Evolutionary conservation across 2,329 filamentous ascomycete species (phyloP).

Genomic region (Mariannaea sp.): DNA sequence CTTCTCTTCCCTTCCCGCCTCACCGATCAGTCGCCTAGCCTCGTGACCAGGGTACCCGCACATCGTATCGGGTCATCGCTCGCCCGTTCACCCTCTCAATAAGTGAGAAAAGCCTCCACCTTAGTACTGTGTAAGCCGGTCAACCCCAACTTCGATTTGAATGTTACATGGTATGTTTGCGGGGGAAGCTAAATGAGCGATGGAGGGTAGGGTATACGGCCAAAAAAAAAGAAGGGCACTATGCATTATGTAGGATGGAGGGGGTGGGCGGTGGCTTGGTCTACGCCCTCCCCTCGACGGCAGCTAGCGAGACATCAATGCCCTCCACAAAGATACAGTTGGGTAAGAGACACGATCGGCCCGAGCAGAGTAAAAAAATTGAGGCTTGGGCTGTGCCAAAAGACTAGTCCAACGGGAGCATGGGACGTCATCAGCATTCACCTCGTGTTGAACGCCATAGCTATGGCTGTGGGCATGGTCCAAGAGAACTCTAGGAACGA

Average conservation of each 20-base stretch:
- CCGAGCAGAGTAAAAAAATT: constrained; percentile 6
- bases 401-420: too few relatives aligned
- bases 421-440: background rate
- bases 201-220: too few relatives aligned
- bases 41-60: background rate
- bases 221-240: background rate
- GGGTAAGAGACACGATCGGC: background rate
- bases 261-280: background rate
- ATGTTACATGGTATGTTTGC: too few relatives aligned
- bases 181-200: too few relatives aligned
- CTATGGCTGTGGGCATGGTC: too few relatives aligned
- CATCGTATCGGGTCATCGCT: background rate
- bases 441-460: constrained; percentile 6
- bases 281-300: background rate
- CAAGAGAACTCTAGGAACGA: too few relatives aligned
- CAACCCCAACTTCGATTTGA: too few relatives aligned
- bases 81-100: too few relatives aligned
- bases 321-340: too few relatives aligned
- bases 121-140: too few relatives aligned
- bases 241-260: background rate
- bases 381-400: constrained; percentile 12
- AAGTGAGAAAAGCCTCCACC: too few relatives aligned
- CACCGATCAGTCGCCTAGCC: background rate
- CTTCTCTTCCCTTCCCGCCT: background rate
- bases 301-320: too few relatives aligned